Percentiles rank a stretch among this genome's conserved stretches.
phyloP scores from a whole-genome alignment of 345 rosid genomes.

The Populus tremula region DNA sequence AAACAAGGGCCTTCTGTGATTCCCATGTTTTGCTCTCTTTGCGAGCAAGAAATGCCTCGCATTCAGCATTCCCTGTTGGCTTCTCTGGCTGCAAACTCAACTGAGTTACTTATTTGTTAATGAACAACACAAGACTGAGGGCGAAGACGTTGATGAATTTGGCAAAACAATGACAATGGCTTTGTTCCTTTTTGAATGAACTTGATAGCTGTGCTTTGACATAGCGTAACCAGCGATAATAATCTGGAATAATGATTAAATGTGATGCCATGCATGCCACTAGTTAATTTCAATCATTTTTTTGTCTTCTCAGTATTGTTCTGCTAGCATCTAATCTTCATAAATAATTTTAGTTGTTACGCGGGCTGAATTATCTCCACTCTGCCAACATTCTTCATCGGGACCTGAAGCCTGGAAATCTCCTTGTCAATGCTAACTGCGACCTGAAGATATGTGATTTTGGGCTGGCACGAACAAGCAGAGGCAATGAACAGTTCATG shows the following conservation, averaged over 20 bases:
- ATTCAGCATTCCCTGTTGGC: background rate
- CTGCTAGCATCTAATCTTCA: background rate
- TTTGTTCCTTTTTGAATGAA: background rate
- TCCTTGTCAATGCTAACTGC: constrained; percentile 76
- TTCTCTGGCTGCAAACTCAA: background rate
- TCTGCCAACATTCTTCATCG: constrained; percentile 84
- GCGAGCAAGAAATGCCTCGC: background rate
- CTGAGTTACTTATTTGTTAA: background rate
- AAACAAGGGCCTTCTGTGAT: constrained; percentile 1
- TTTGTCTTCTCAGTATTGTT: background rate
- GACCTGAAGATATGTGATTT: constrained; percentile 83
- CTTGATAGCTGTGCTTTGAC: background rate
- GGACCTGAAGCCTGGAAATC: constrained; percentile 89
- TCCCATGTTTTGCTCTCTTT: background rate
- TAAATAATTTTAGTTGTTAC: constrained; percentile 49
- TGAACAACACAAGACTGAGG: background rate
- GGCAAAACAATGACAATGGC: background rate
- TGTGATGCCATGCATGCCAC: background rate
- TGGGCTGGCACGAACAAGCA: constrained; percentile 78
- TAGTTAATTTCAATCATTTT: background rate
- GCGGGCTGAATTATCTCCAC: constrained; percentile 80
- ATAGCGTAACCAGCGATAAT: background rate
- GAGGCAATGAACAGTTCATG: constrained; percentile 40
- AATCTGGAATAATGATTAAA: background rate
- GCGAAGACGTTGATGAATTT: background rate